Evolutionary conservation across 148 eudicot species (phyloP), one percentile per base, ranked within the genome.

Genomic region (Salicornia ramosissima): DNA sequence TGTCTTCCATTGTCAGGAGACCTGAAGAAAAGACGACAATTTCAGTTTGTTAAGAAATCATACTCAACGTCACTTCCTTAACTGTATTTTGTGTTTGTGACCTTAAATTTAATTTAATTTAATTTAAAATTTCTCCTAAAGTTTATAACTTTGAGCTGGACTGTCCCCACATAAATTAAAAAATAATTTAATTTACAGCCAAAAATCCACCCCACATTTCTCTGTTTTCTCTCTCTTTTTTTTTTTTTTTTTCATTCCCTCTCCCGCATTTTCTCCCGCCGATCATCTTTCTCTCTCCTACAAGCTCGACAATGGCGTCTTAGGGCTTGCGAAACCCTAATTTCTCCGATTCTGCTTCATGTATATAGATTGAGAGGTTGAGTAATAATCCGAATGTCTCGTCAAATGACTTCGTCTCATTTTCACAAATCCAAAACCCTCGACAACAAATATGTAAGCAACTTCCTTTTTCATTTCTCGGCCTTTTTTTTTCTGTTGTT

Each of bases 371-470:
- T 58, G 47, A 58, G 65, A 54, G 72, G 42, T 57, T 19, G 55
- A 45, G 13, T 46, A 33, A 19, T 13, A 45, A 22, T 24, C 28
- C 28, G 66, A 64, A 90, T 91, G 97, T 82, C 98, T 65, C 92
- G 98, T 36, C 98, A 88, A 73, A 65, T 75, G 67, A 71, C 88
- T 25, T 5, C 89, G 1, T 29, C 88, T 54, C 97, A 90, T 70
- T 81, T 84, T 68, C 93, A 84, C 77, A 91, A 95, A 81, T 86
- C 96, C 57, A 95, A 91, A 77, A 95, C 96, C 74, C 97, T 91
- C 40, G 97, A 95, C 66, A 87, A 89, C 77, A 95, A 95, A 95
- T 95, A 87, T 43, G 99, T 95, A 78, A 77, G 90, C 25, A 49
- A 19, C 11, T 22, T n/a, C n/a, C n/a, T n/a, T n/a, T n/a, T n/a